Evolutionary conservation across 371 early-diverging fungal genomes (phyloP), one percentile per base, ranked within the genome.

Genomic region (Mucor piriformis): DNA sequence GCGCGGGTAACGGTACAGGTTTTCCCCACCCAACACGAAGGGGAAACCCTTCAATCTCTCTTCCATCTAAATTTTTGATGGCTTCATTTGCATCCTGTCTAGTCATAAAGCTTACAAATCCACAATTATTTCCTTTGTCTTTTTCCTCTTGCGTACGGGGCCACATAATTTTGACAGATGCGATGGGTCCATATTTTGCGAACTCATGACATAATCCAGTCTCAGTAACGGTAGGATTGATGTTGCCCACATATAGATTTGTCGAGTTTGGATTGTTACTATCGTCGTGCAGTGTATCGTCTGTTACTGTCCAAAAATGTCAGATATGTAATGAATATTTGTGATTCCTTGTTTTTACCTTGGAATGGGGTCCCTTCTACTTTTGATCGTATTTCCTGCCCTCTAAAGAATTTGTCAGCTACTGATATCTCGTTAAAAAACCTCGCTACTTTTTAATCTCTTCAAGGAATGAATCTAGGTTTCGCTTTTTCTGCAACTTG

Each of bases 91-190:
- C 97, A 64, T 85, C 84, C 1, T 63, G 59, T 16, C 95, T 79
- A 10, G 81, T 81, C 95, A 95, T 95, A 66, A 93, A 97, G 56
- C 93, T 88, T 12, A 97, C 93, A 78, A 96, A 96, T 4, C 93
- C 95, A 57, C 87, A 89, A 62, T 92, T 92, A 12, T 89, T 76
- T 35, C 85, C 84, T 13, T 95, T 83, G 10, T 88, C 90, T 33
- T 79, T 81, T 64, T 94, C 95, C 52, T 93, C 95, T 44, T 78
- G 82, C 0, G 92, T 91, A 13, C 95, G 88, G 3, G 97, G 96
- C 94, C 94, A 93, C 95, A 96, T 94, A 48, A 97, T 91, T 70
- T 97, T 96, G 51, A 95, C 92, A 51, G 93, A 92, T 6, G 90
- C 96, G 63, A 97, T 93, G 0, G 95, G 89, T 0, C 97, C 97